These are phyloP conservation scores for Marsdenia floribunda DNA, from an alignment of 257 asterid species.

Conservation along the genomic window DNA sequence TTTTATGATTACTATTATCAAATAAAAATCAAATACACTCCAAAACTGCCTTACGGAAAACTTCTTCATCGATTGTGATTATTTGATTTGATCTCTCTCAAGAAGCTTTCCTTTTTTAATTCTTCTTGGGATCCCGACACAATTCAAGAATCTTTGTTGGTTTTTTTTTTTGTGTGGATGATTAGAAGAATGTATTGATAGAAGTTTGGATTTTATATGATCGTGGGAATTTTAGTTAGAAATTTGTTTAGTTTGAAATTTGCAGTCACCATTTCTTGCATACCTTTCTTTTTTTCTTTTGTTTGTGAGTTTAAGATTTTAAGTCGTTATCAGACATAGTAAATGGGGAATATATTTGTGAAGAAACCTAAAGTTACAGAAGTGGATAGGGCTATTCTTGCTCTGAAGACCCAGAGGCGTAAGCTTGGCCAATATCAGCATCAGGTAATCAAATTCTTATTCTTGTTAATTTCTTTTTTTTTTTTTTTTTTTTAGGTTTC, in stretches of 20 bases:
- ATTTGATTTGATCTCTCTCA: neutral
- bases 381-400: constrained; percentile 86
- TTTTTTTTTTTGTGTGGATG: neutral
- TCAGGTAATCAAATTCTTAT: constrained; percentile 40
- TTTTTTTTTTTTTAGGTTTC: neutral
- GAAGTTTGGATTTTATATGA: neutral
- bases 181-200: too few species aligned
- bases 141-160: neutral
- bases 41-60: too few species aligned
- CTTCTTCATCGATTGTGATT: too few species aligned
- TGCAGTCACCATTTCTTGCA: neutral
- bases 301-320: neutral
- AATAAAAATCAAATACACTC: too few species aligned
- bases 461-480: neutral
- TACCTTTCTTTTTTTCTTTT: too few species aligned
- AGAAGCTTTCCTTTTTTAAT: too few species aligned
- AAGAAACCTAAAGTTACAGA: constrained; percentile 92
- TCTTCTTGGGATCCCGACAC: neutral
- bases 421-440: constrained; percentile 93
- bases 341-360: constrained; percentile 90
- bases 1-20: too few species aligned
- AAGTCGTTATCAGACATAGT: too few species aligned
- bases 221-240: too few species aligned
- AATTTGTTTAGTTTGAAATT: neutral
- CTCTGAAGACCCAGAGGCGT: constrained; percentile 96